phyloP scores from a whole-genome alignment of 2,329 filamentous ascomycete genomes.

The Fusarium pseudograminearum region DNA sequence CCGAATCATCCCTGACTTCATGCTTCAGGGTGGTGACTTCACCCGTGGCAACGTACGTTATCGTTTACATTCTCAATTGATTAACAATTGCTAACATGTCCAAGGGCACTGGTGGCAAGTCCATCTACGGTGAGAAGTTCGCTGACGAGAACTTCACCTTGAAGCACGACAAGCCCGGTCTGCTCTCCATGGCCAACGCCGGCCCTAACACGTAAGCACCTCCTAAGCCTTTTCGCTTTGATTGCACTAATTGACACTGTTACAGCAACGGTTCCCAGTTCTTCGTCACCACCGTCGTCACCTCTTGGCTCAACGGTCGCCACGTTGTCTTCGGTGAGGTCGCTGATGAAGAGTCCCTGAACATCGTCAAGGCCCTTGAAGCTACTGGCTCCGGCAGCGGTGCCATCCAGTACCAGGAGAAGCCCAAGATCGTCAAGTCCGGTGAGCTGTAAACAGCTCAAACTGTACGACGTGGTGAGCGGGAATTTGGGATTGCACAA shows the following conservation, averaged over 20 bases:
- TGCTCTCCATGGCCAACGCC: constrained; percentile 95
- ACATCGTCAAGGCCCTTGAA: constrained; percentile 71
- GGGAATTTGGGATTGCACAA: constrained; percentile 33
- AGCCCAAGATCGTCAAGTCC: constrained; percentile 68
- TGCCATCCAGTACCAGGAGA: constrained; percentile 68
- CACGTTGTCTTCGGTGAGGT: constrained; percentile 90
- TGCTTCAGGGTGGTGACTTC: constrained; percentile 97
- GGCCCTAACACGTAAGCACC: constrained; percentile 85
- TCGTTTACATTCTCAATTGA: background rate
- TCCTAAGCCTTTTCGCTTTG: too few species aligned
- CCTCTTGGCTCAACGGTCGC: constrained; percentile 84
- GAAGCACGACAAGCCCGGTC: constrained; percentile 79
- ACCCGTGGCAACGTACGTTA: constrained; percentile 86
- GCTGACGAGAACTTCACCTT: constrained; percentile 89
- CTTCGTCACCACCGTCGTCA: constrained; percentile 94
- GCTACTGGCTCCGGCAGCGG: constrained; percentile 68
- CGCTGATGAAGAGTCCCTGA: constrained; percentile 61
- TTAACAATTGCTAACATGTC: constrained; percentile 33
- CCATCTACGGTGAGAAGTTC: constrained; percentile 96
- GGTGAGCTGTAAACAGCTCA: constrained; percentile 60
- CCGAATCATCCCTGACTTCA: constrained; percentile 92
- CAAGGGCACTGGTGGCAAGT: constrained; percentile 90
- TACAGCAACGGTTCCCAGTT: constrained; percentile 96
- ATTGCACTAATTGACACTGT: constrained; percentile 43
- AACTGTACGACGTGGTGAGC: constrained; percentile 17